Evolutionary conservation across 2,329 filamentous ascomycete species (phyloP).

Genomic region (Aspergillus jensenii): DNA sequence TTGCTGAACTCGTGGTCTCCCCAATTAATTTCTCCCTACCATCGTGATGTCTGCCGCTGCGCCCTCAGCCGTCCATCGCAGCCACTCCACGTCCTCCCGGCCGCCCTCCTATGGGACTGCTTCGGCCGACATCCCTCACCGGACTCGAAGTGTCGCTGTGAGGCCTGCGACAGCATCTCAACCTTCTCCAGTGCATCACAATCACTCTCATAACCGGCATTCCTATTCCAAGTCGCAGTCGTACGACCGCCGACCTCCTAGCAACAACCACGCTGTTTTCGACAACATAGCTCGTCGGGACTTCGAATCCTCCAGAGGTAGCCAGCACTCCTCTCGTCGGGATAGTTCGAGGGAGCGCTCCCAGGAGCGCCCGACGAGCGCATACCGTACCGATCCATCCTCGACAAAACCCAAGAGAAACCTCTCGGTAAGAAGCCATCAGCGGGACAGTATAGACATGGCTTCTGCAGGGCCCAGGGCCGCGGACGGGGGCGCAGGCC

Average conservation of each 20-base stretch:
- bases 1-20: conserved; percentile 9
- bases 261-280: conserved; percentile 50
- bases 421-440: conserved; percentile 41
- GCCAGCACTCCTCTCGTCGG: conserved; percentile 59
- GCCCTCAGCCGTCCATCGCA: conserved; percentile 49
- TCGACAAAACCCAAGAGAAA: conserved; percentile 43
- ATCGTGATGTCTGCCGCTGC: conserved; percentile 48
- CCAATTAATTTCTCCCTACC: conserved; percentile 3
- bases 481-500: conserved; percentile 55
- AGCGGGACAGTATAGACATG: conserved; percentile 47
- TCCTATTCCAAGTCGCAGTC: conserved; percentile 42
- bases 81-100: conserved; percentile 50
- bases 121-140: conserved; percentile 45
- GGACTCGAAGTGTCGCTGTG: conserved; percentile 47
- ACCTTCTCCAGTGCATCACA: conserved; percentile 31
- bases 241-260: conserved; percentile 47
- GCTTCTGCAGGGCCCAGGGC: conserved; percentile 49
- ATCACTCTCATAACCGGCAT: conserved; percentile 32
- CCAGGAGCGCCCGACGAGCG: conserved; percentile 39
- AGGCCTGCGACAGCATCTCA: conserved; percentile 41
- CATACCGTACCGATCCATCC: conserved; percentile 56
- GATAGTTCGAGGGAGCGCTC: conserved; percentile 64
- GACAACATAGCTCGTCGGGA: conserved; percentile 64
- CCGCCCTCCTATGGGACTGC: conserved; percentile 41
- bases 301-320: conserved; percentile 70